A percentile compares a stretch with the other conserved stretches of the same genome.
These are phyloP conservation scores for Physaria fendleri DNA, from an alignment of 345 rosid genomes.

Conservation along the genomic window DNA sequence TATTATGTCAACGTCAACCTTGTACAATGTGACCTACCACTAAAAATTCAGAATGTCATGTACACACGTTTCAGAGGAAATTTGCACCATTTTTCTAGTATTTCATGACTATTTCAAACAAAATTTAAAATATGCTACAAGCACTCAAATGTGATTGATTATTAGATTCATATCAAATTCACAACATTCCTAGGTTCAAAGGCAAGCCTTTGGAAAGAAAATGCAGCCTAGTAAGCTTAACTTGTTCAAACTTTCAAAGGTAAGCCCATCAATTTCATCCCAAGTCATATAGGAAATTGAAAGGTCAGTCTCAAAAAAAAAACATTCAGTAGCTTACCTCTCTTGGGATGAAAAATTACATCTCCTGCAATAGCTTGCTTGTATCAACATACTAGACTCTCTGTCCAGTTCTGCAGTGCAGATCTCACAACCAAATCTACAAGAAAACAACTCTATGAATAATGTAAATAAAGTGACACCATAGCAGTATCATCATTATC, in stretches of 20 bases:
- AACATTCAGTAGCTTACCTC: conserved; percentile 9
- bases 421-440: conserved; percentile 2
- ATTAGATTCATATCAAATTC: neutral
- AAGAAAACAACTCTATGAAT: neutral
- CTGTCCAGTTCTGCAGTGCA: neutral
- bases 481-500: neutral
- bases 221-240: neutral
- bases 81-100: conserved; percentile 1
- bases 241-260: neutral
- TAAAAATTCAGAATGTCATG: neutral
- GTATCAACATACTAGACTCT: neutral
- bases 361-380: neutral
- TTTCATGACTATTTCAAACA: neutral
- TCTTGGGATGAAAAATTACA: neutral
- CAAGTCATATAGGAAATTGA: neutral
- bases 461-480: neutral
- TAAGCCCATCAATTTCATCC: neutral
- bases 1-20: neutral
- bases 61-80: conserved; percentile 1
- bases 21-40: too few species aligned
- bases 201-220: neutral
- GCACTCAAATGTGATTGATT: neutral
- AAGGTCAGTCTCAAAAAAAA: neutral
- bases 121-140: neutral
- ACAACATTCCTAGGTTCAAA: neutral